A percentile compares a stretch with the other conserved stretches of the same genome.
These are phyloP conservation scores for Leptomonas seymouri DNA, from an alignment of 208 protist genomes.

Conservation along the genomic window DNA sequence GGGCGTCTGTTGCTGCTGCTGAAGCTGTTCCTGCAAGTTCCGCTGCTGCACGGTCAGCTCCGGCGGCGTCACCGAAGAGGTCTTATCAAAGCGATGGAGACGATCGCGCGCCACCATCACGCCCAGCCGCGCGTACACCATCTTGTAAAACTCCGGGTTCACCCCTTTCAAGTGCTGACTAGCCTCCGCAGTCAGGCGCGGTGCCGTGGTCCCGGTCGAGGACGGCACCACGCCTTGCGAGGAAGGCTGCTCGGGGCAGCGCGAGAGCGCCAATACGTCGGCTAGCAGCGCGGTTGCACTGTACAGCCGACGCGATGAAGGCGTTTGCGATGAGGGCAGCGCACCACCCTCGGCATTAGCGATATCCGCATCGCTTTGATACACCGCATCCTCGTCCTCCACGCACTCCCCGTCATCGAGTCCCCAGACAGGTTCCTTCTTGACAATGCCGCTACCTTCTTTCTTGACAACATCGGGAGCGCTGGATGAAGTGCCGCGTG, in stretches of 20 bases:
- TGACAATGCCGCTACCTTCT: conserved; percentile 18
- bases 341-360: not conserved
- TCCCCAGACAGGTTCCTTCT: conserved; percentile 33
- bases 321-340: not conserved
- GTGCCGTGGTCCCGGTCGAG: not conserved
- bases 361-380: conserved; percentile 12
- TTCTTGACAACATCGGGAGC: not conserved
- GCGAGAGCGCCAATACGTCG: conserved; percentile 48
- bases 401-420: not conserved
- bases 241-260: conserved; percentile 17
- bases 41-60: conserved; percentile 62
- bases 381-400: not conserved
- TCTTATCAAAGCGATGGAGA: conserved; percentile 54
- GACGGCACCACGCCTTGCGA: not conserved
- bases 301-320: conserved; percentile 22
- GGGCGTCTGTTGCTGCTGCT: conserved; percentile 31
- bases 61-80: conserved; percentile 34
- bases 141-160: conserved; percentile 65
- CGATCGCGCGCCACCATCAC: conserved; percentile 76
- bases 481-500: not conserved
- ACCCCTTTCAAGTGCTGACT: conserved; percentile 39
- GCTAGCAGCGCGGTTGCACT: conserved; percentile 37
- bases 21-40: conserved; percentile 43
- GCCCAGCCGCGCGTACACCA: conserved; percentile 84
- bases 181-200: conserved; percentile 18